Evolutionary conservation across 345 rosid species (phyloP).

Genomic region (Hibiscus tridactylites): DNA sequence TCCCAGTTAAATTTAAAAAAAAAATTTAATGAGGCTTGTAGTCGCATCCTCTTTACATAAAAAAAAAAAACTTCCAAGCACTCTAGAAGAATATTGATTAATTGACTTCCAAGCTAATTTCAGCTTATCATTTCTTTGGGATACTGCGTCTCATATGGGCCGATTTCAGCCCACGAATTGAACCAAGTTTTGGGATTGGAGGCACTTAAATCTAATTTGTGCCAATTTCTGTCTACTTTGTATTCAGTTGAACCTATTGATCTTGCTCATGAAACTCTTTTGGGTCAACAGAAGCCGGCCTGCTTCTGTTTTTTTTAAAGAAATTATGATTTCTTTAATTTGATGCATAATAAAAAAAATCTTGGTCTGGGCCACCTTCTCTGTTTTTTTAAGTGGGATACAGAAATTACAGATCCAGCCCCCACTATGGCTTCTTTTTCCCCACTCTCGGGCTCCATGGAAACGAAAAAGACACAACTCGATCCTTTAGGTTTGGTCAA

Average conservation of each 20-base stretch:
- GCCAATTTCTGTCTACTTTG: neutral
- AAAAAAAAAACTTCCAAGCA: too few relatives aligned
- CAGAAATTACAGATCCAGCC: slow-evolving; percentile 5
- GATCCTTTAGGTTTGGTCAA: neutral
- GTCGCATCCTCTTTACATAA: too few relatives aligned
- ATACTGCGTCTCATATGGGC: too few relatives aligned
- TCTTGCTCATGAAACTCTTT: neutral
- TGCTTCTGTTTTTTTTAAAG: neutral
- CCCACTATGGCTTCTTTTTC: slow-evolving; percentile 8
- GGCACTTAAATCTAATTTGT: neutral
- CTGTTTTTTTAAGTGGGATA: neutral
- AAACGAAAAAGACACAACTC: slow-evolving; percentile 10
- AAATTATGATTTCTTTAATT: neutral
- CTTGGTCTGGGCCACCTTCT: neutral
- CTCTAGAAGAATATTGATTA: too few relatives aligned
- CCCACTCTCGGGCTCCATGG: neutral
- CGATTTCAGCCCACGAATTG: too few relatives aligned
- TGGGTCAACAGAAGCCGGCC: neutral
- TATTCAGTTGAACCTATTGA: neutral
- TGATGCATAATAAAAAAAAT: neutral
- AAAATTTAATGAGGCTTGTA: too few relatives aligned
- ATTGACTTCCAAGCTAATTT: too few relatives aligned
- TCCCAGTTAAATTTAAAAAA: too few relatives aligned
- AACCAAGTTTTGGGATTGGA: too few relatives aligned
- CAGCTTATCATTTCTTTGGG: too few relatives aligned